Evolutionary conservation across 345 rosid genomes (phyloP).

Genomic region (Eucalyptus rudis): DNA sequence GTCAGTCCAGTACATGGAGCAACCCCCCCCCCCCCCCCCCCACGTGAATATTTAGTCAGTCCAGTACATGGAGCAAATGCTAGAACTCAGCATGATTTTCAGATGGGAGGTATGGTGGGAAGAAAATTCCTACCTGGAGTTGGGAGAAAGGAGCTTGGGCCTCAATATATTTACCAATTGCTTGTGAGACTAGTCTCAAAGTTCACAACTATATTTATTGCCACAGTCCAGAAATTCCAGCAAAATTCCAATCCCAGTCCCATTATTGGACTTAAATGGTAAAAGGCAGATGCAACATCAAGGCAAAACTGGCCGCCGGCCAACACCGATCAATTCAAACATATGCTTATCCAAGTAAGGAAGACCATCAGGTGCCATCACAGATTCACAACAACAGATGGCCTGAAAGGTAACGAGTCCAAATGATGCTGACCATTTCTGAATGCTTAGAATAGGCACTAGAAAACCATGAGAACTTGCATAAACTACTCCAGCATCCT

Average conservation of each 20-base stretch:
- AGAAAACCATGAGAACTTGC: neutral
- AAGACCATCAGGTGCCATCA: neutral
- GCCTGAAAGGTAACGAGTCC: neutral
- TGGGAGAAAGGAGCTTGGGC: neutral
- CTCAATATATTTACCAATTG: neutral
- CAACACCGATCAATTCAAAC: neutral
- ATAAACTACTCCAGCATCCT: neutral
- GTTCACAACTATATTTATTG: neutral
- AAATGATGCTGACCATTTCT: neutral
- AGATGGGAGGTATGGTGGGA: neutral
- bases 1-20: neutral
- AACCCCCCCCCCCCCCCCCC: neutral
- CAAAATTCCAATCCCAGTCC: neutral
- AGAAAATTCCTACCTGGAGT: neutral
- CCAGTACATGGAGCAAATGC: neutral
- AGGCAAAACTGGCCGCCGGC: neutral
- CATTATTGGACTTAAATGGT: neutral
- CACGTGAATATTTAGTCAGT: neutral
- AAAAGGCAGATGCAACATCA: neutral
- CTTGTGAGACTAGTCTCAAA: neutral
- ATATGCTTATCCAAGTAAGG: neutral
- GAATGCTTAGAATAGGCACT: neutral
- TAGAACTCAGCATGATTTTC: neutral
- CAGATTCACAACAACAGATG: neutral
- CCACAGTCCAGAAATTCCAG: neutral